phyloP scores from a whole-genome alignment of 768 basidiomycete species.

The Calocera cornea region DNA sequence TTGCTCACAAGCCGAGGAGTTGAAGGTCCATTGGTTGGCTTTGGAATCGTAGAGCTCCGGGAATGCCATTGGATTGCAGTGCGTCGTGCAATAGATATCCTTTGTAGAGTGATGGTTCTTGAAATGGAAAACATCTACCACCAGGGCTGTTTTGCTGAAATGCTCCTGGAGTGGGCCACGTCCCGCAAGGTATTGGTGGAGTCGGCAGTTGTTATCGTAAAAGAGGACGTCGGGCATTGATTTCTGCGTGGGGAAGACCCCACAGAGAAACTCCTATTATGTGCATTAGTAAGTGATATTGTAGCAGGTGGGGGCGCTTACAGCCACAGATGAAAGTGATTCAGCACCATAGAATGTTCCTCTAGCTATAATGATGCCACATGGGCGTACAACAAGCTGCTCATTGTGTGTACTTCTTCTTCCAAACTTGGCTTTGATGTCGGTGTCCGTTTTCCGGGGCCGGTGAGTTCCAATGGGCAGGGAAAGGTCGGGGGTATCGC shows the following conservation, averaged over 20 bases:
- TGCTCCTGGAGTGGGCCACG: slow-evolving; percentile 9
- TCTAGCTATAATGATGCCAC: no score
- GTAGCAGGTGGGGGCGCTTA: background rate
- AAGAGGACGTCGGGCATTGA: slow-evolving; percentile 2
- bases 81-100: no score
- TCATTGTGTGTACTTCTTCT: slow-evolving; percentile 5
- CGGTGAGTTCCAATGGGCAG: background rate
- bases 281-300: background rate
- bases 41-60: no score
- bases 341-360: slow-evolving; percentile 3
- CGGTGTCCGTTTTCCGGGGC: background rate
- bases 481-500: background rate
- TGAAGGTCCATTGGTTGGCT: no score
- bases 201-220: slow-evolving; percentile 18
- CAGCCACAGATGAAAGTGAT: background rate
- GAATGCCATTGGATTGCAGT: no score
- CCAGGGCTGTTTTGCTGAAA: slow-evolving; percentile 5
- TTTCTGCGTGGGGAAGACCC: background rate
- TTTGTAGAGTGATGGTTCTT: no score
- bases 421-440: background rate
- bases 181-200: background rate
- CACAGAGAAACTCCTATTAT: background rate
- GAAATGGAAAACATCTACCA: no score
- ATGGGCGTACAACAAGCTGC: slow-evolving; percentile 5
- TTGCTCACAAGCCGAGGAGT: no score